Percentiles rank a stretch among this genome's conserved stretches.
These are phyloP conservation scores for Penicillium sp. DNA, from an alignment of 2,329 filamentous ascomycete species.

Conservation along the genomic window DNA sequence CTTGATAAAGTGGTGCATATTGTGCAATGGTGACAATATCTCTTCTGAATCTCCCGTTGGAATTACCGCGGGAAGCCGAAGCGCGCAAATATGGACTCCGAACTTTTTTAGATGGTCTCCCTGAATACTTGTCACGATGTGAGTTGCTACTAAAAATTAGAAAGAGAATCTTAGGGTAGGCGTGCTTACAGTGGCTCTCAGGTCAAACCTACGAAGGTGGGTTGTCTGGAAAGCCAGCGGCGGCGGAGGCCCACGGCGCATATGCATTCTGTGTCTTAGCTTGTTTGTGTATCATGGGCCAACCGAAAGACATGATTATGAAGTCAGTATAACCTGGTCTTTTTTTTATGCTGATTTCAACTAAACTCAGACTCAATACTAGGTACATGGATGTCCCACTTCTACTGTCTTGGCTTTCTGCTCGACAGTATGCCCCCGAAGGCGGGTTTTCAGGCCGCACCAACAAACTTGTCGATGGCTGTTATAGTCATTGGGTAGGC, in stretches of 20 bases:
- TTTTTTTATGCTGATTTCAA: background rate
- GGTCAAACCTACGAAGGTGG: conserved; percentile 94
- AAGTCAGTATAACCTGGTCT: conserved; percentile 51
- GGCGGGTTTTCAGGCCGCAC: conserved; percentile 90
- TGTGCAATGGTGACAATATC: conserved; percentile 83
- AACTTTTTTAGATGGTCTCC: conserved; percentile 67
- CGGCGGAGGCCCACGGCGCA: conserved; percentile 85
- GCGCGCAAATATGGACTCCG: conserved; percentile 60
- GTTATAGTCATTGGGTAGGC: conserved; percentile 97
- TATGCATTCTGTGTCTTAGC: conserved; percentile 94
- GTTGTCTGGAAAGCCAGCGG: conserved; percentile 74
- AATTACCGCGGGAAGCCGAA: conserved; percentile 69
- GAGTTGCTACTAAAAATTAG: conserved; percentile 22
- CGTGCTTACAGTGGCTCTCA: conserved; percentile 30
- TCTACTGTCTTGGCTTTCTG: conserved; percentile 82
- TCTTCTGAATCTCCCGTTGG: conserved; percentile 75
- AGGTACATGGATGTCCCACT: conserved; percentile 73
- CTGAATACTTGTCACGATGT: conserved; percentile 78
- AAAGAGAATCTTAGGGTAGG: background rate
- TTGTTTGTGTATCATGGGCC: conserved; percentile 79
- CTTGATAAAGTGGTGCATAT: conserved; percentile 69
- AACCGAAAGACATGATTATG: conserved; percentile 69
- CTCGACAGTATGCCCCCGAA: conserved; percentile 84
- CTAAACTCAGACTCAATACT: conserved; percentile 16
- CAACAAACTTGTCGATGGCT: conserved; percentile 97